Percentiles rank a stretch among this genome's conserved stretches.
Conservation (phyloP, 306 rosid genomes). For the Hippophae gyantsensis region DNA sequence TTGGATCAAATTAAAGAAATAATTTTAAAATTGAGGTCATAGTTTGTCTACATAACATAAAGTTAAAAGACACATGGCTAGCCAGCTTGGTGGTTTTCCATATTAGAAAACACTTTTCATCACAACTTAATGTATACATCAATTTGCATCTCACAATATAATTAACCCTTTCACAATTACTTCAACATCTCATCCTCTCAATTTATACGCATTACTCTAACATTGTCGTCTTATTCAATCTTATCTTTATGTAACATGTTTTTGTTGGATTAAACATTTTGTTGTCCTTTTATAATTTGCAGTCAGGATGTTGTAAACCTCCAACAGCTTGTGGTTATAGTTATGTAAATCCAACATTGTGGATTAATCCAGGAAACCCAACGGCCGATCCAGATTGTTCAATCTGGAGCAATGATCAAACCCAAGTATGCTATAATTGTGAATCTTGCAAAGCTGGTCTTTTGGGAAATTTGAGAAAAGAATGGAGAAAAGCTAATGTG, state of each 20-base stretch:
- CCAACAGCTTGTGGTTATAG: constrained; percentile 66
- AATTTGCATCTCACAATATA: too few relatives aligned
- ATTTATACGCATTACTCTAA: background rate
- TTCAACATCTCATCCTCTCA: too few relatives aligned
- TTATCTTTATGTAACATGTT: background rate
- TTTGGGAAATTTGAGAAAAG: constrained; percentile 69
- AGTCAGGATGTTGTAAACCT: constrained; percentile 97
- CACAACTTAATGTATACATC: too few relatives aligned
- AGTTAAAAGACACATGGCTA: constrained; percentile 14
- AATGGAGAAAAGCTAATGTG: constrained; percentile 79
- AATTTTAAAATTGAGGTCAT: constrained; percentile 10
- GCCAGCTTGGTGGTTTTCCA: constrained; percentile 25
- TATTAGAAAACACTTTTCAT: background rate
- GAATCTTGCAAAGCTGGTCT: constrained; percentile 88
- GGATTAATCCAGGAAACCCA: constrained; percentile 65
- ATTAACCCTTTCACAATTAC: too few relatives aligned
- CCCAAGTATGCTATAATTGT: constrained; percentile 71
- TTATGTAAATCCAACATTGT: constrained; percentile 60
- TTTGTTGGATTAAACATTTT: background rate
- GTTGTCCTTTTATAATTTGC: constrained; percentile 12
- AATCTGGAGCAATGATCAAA: constrained; percentile 83
- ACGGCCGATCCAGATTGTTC: constrained; percentile 69
- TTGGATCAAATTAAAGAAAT: constrained; percentile 18
- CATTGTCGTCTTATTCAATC: background rate
- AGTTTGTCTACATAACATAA: constrained; percentile 23